These are phyloP conservation scores for Trichopus zeylanicus DNA, from an alignment of 116 monocot species.

Conservation along the genomic window DNA sequence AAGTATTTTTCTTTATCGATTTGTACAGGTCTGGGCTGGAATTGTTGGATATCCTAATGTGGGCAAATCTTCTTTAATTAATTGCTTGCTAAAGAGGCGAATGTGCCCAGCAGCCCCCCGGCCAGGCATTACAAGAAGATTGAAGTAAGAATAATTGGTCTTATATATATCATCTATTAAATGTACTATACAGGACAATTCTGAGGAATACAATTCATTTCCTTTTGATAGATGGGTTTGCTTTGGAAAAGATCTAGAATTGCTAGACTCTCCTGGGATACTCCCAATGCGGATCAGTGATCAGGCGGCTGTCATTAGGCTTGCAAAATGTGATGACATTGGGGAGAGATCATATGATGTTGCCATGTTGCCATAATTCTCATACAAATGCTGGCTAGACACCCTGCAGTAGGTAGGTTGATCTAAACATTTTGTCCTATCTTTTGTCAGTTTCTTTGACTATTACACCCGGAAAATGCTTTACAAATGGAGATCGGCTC, in stretches of 20 bases:
- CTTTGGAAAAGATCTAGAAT: slow-evolving; percentile 85
- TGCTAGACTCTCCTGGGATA: slow-evolving; percentile 94
- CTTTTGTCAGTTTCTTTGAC: background rate
- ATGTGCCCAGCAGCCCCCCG: slow-evolving; percentile 96
- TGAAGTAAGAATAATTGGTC: slow-evolving; percentile 53
- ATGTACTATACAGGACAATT: too few species aligned
- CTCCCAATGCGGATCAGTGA: slow-evolving; percentile 93
- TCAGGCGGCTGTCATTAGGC: slow-evolving; percentile 81
- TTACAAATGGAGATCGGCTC: background rate
- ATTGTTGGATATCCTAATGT: slow-evolving; percentile 99
- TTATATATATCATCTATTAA: too few species aligned
- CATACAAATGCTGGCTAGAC: slow-evolving; percentile 59
- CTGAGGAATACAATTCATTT: slow-evolving; percentile 4
- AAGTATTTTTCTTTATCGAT: background rate
- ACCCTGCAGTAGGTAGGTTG: slow-evolving; percentile 63
- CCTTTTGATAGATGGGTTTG: slow-evolving; percentile 75
- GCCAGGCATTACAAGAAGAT: slow-evolving; percentile 91
- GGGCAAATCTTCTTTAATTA: slow-evolving; percentile 96
- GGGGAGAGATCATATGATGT: slow-evolving; percentile 96
- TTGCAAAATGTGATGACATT: slow-evolving; percentile 97
- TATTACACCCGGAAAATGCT: background rate
- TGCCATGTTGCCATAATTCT: slow-evolving; percentile 76
- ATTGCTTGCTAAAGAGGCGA: slow-evolving; percentile 79
- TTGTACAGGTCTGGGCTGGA: slow-evolving; percentile 79
- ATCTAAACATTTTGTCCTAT: background rate